A percentile compares a stretch with the other conserved stretches of the same genome.
Evolutionary conservation across 2,329 filamentous ascomycete genomes (phyloP).

Genomic region (Huntiella savannae): DNA sequence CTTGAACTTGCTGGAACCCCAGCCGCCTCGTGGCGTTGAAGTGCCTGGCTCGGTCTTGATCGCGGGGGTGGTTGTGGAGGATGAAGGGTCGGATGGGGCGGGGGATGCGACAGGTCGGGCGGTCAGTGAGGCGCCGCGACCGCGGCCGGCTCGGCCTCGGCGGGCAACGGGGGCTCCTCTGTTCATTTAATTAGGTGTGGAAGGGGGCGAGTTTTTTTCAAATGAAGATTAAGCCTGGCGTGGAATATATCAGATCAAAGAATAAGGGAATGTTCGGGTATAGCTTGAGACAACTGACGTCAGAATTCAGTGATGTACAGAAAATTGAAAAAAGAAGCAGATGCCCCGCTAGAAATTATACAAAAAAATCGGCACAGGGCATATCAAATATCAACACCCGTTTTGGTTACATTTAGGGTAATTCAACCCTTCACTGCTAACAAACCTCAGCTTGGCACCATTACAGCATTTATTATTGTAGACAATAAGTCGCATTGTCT

Average conservation of each 20-base stretch:
- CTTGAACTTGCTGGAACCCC: conserved; percentile 22
- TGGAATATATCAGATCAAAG: too few relatives aligned
- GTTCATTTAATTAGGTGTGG: conserved; percentile 1
- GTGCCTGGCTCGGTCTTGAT: conserved; percentile 7
- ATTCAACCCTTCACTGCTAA: background rate
- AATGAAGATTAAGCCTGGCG: background rate
- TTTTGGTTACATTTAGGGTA: background rate
- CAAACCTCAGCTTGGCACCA: background rate
- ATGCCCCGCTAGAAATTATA: conserved; percentile 4
- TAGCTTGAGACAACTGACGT: too few relatives aligned
- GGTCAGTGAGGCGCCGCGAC: conserved; percentile 9
- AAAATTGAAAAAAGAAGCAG: conserved; percentile 3
- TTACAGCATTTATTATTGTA: conserved; percentile 26
- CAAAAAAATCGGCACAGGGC: background rate
- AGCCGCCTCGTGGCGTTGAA: conserved; percentile 12
- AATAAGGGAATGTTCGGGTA: too few relatives aligned
- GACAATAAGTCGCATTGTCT: conserved; percentile 60
- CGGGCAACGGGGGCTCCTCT: conserved; percentile 3
- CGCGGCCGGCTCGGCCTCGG: conserved; percentile 6
- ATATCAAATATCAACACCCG: background rate
- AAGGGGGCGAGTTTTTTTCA: background rate
- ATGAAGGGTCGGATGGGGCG: background rate
- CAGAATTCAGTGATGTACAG: too few relatives aligned
- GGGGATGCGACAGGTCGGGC: background rate
- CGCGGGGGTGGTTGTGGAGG: background rate